A percentile compares a stretch with the other conserved stretches of the same genome.
These are phyloP conservation scores for Candida railenensis DNA, from an alignment of 805 yeast species.

Conservation along the genomic window DNA sequence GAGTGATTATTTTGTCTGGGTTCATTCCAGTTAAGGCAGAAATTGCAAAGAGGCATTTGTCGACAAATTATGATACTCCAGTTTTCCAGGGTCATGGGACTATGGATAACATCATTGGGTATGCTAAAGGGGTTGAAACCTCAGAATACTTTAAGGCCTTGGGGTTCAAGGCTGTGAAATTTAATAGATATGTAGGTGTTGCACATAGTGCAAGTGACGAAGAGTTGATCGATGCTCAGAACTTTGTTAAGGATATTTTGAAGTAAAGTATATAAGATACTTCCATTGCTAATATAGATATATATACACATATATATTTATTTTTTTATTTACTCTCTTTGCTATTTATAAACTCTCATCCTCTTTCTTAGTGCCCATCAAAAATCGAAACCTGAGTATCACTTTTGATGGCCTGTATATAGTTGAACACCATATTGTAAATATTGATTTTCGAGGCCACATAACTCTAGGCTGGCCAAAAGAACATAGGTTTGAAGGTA, in stretches of 20 bases:
- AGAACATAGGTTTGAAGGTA: not conserved
- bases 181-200: slow-evolving; percentile 59
- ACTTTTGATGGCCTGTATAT: too few species aligned
- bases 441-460: too few species aligned
- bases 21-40: slow-evolving; percentile 46
- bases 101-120: slow-evolving; percentile 62
- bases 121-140: slow-evolving; percentile 37
- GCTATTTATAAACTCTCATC: too few species aligned
- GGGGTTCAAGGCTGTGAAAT: slow-evolving; percentile 42
- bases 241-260: slow-evolving; percentile 26
- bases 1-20: slow-evolving; percentile 76
- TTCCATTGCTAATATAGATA: too few species aligned
- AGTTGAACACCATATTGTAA: too few species aligned
- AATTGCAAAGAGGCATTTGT: slow-evolving; percentile 17
- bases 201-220: slow-evolving; percentile 67
- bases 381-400: too few species aligned
- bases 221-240: slow-evolving; percentile 57
- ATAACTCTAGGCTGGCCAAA: too few species aligned
- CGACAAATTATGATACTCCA: slow-evolving; percentile 61
- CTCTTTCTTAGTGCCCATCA: too few species aligned
- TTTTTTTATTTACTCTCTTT: too few species aligned
- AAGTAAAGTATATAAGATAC: not conserved
- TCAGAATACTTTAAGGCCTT: slow-evolving; percentile 45
- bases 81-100: slow-evolving; percentile 89
- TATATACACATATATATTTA: too few species aligned